Evolutionary conservation across 495 filamentous ascomycete genomes (phyloP).

Genomic region (Xylaria longipes): DNA sequence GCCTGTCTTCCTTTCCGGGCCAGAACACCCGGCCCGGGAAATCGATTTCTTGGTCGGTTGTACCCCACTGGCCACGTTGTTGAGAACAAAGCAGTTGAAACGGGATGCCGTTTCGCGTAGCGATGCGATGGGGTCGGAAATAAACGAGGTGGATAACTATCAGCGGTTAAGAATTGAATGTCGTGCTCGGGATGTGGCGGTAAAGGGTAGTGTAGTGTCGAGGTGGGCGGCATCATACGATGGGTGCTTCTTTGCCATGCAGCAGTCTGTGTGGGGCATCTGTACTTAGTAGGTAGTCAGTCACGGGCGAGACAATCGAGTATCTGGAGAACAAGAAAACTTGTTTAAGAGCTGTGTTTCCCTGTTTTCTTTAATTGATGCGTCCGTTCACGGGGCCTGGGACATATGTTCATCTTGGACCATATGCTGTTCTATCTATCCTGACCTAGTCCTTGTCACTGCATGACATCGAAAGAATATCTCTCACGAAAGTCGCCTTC

Average conservation of each 20-base stretch:
- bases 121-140: background rate
- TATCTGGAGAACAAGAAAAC: background rate
- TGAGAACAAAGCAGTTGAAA: background rate
- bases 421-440: background rate
- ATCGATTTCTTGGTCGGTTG: background rate
- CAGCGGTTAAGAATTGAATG: background rate
- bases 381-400: background rate
- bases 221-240: slow-evolving; percentile 10
- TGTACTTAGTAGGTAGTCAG: background rate
- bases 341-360: background rate
- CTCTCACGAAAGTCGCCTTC: background rate
- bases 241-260: background rate
- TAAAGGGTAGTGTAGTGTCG: background rate
- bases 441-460: background rate
- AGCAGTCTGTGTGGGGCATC: slow-evolving; percentile 1
- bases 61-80: background rate
- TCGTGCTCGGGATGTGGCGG: background rate
- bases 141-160: background rate
- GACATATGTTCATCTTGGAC: background rate
- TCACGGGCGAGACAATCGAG: background rate
- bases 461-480: background rate
- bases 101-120: background rate
- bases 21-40: background rate
- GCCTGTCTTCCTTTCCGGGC: background rate
- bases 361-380: slow-evolving; percentile 4